These are phyloP conservation scores for Solanum chacoense DNA, from an alignment of 305 asterid genomes.

Conservation along the genomic window DNA sequence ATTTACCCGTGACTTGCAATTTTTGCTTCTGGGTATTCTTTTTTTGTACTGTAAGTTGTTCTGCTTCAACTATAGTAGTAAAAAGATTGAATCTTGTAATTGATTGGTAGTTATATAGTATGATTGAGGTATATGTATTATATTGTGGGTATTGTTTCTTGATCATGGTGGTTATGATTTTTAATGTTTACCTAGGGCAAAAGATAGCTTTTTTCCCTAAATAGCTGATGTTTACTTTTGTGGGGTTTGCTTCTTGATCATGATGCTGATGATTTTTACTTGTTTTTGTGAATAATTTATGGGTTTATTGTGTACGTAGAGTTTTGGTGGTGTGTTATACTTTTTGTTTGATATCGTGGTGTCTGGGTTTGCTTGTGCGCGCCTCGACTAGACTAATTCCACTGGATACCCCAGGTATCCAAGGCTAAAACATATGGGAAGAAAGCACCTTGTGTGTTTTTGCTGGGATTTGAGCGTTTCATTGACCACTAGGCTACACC, in stretches of 20 bases:
- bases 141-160: background rate
- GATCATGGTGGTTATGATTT: background rate
- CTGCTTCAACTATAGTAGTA: constrained; percentile 1
- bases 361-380: background rate
- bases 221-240: background rate
- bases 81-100: background rate
- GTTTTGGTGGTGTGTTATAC: background rate
- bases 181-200: background rate
- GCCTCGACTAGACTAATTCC: background rate
- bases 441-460: background rate
- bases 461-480: background rate
- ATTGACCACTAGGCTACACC: background rate
- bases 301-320: background rate
- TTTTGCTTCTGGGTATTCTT: constrained; percentile 7
- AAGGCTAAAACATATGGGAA: background rate
- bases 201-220: background rate
- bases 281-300: background rate
- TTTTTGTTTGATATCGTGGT: background rate
- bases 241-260: background rate
- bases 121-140: background rate
- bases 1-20: background rate
- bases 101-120: background rate
- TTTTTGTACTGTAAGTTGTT: constrained; percentile 21
- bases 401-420: background rate
- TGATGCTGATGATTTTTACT: background rate